Evolutionary conservation across 169 alveolate species (phyloP).

Genomic region (Perkinsus chesapeaki): DNA sequence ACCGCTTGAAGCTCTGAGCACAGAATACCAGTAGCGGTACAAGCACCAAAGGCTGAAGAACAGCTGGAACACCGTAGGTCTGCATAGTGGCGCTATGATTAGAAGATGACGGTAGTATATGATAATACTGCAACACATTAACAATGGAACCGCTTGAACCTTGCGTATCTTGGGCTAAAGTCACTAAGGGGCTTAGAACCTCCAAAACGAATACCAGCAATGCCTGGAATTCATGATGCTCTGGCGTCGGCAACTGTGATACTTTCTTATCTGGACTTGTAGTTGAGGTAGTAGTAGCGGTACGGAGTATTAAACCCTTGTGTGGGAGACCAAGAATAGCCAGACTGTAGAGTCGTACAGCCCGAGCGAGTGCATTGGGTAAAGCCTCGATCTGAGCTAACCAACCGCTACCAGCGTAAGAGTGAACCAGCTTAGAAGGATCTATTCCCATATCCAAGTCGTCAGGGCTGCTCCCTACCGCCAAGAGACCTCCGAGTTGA

Average conservation of each 20-base stretch:
- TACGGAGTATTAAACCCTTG: background rate
- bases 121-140: background rate
- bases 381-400: background rate
- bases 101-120: background rate
- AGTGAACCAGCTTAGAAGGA: background rate
- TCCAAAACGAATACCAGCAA: background rate
- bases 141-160: background rate
- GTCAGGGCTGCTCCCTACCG: background rate
- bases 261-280: background rate
- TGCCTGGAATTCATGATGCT: background rate
- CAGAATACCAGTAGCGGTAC: background rate
- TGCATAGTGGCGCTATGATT: background rate
- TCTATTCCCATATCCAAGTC: background rate
- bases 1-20: background rate
- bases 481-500: background rate
- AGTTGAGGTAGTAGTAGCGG: background rate
- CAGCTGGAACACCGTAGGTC: background rate
- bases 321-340: background rate
- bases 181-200: background rate
- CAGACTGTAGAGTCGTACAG: background rate
- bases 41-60: background rate
- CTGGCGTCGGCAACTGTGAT: background rate
- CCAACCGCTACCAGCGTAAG: background rate
- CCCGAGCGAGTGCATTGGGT: background rate
- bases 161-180: background rate